phyloP scores from a whole-genome alignment of 352 stramenopile genomes.

The Pythium guiyangense region DNA sequence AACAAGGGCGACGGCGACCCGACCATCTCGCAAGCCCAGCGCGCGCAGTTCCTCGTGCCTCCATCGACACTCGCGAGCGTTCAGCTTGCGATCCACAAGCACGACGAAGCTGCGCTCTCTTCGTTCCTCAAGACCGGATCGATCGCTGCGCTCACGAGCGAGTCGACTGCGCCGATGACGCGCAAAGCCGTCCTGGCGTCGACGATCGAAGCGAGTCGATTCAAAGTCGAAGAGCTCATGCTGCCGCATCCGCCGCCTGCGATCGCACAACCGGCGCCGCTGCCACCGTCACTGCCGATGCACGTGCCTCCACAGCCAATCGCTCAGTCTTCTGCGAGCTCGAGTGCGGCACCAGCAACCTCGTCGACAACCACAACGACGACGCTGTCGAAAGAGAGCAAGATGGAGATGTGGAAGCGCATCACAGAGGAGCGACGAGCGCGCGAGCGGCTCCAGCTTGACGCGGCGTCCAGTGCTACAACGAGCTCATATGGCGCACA shows the following conservation, averaged over 20 bases:
- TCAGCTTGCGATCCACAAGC: conserved; percentile 17
- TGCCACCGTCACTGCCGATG: conserved; percentile 1
- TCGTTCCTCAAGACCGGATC: conserved; percentile 22
- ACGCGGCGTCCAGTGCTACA: background rate
- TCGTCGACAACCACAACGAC: background rate
- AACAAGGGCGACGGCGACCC: background rate
- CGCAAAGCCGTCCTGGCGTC: conserved; percentile 2
- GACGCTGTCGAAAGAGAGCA: conserved; percentile 40
- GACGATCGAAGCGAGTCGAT: conserved; percentile 6
- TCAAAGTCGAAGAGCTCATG: conserved; percentile 18
- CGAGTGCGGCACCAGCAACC: background rate
- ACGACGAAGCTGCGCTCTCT: conserved; percentile 15
- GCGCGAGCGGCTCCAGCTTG: conserved; percentile 11
- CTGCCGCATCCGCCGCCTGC: background rate
- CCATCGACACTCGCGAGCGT: conserved; percentile 11
- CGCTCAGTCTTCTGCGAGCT: background rate
- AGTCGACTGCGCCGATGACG: background rate
- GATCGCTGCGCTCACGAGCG: background rate
- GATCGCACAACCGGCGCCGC: background rate
- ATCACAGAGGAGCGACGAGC: conserved; percentile 47
- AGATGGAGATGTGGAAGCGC: conserved; percentile 65
- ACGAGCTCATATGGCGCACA: background rate
- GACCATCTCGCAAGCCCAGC: background rate
- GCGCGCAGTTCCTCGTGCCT: conserved; percentile 21
- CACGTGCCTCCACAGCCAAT: background rate